These are phyloP conservation scores for Metschnikowia reukaufii DNA, from an alignment of 805 yeast genomes.

Conservation along the genomic window DNA sequence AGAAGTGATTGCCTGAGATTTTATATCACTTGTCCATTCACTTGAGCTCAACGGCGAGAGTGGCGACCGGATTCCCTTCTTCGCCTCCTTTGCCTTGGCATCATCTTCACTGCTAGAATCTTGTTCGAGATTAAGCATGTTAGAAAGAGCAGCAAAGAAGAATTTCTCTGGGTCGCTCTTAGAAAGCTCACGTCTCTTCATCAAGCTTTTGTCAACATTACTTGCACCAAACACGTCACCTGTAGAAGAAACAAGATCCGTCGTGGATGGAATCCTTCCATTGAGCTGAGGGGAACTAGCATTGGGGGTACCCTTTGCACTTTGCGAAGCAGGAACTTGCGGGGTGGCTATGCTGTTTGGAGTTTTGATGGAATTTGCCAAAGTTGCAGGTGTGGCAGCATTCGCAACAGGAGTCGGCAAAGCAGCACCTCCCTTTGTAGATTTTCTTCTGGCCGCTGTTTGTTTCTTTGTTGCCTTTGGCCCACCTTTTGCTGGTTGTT, in stretches of 20 bases:
- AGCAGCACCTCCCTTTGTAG: constrained; percentile 24
- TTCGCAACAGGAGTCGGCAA: constrained; percentile 37
- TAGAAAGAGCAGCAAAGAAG: constrained; percentile 51
- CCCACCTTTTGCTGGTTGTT: constrained; percentile 22
- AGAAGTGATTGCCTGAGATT: constrained; percentile 44
- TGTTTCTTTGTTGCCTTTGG: constrained; percentile 18
- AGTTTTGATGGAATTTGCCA: constrained; percentile 42
- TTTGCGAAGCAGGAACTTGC: constrained; percentile 34
- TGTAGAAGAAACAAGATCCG: constrained; percentile 14
- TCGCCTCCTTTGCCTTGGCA: constrained; percentile 4
- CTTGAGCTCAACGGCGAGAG: constrained; percentile 36
- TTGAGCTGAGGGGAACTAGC: constrained; percentile 33
- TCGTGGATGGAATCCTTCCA: background rate
- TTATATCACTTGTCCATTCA: constrained; percentile 47
- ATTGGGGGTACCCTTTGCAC: constrained; percentile 43
- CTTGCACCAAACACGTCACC: constrained; percentile 26
- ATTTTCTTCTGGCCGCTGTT: constrained; percentile 12
- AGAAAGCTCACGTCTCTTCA: constrained; percentile 47
- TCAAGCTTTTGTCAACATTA: constrained; percentile 42
- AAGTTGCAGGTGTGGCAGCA: constrained; percentile 39
- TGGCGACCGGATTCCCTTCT: constrained; percentile 29
- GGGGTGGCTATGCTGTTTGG: constrained; percentile 47
- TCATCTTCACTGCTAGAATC: constrained; percentile 29
- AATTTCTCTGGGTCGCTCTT: constrained; percentile 47
- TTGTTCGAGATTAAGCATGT: constrained; percentile 41